A percentile compares a stretch with the other conserved stretches of the same genome.
These are phyloP conservation scores for Aquilaria sinensis DNA, from an alignment of 345 rosid species.

Conservation along the genomic window DNA sequence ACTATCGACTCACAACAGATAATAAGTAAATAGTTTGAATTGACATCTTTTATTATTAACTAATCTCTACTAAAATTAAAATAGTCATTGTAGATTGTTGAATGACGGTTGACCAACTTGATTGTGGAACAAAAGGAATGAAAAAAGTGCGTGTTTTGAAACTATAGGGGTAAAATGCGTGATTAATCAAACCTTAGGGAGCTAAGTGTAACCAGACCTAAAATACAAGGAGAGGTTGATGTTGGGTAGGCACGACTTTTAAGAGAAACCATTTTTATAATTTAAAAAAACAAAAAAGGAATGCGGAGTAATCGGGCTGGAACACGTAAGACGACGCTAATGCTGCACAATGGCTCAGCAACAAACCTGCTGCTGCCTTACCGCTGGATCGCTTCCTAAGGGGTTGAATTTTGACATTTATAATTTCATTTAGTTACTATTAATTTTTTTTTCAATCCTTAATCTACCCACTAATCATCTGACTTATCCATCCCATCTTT, in stretches of 20 bases:
- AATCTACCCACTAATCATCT: conserved; percentile 1
- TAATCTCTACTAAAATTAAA: no score
- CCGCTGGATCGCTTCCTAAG: conserved; percentile 37
- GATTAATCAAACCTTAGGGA: neutral
- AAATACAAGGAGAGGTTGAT: neutral
- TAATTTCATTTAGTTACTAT: neutral
- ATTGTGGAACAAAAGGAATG: no score
- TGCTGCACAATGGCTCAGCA: conserved; percentile 30
- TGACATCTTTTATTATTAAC: no score
- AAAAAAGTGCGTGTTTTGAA: no score
- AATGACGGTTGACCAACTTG: no score
- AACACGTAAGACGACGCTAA: conserved; percentile 26
- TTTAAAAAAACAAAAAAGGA: conserved; percentile 1
- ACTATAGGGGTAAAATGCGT: no score
- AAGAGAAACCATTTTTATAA: conserved; percentile 14
- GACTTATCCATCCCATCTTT: no score
- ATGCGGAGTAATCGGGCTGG: conserved; percentile 38
- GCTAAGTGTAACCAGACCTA: no score
- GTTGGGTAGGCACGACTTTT: conserved; percentile 15
- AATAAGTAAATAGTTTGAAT: no score
- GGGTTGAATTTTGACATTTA: conserved; percentile 27
- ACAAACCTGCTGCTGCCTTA: conserved; percentile 24
- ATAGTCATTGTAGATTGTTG: no score
- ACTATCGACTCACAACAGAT: no score
- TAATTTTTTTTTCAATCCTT: neutral